A percentile compares a stretch with the other conserved stretches of the same genome.
Conservation (phyloP, 495 filamentous ascomycete species). For the Pyrenopolyporus hunteri region DNA sequence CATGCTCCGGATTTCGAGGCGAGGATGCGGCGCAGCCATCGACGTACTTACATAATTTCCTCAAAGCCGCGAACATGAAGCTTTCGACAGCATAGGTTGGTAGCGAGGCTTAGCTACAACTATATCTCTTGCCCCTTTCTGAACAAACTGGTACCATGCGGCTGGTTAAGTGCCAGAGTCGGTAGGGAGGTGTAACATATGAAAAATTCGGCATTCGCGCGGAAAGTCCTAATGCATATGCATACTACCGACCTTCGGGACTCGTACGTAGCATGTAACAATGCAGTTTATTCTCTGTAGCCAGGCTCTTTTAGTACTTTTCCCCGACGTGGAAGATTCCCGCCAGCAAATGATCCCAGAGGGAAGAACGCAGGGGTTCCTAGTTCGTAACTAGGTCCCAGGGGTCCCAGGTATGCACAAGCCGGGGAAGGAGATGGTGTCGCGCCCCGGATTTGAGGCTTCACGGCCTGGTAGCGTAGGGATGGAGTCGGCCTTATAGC, state of each 20-base stretch:
- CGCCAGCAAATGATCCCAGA: constrained; percentile 5
- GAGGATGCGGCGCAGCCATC: too few relatives aligned
- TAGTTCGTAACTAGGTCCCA: background rate
- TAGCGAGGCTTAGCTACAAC: background rate
- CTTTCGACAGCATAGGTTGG: too few relatives aligned
- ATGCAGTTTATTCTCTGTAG: constrained; percentile 3
- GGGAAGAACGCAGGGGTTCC: constrained; percentile 7
- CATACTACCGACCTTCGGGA: background rate
- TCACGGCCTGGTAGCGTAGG: constrained; percentile 3
- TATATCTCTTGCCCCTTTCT: background rate
- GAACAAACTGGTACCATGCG: too few relatives aligned
- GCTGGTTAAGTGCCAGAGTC: constrained; percentile 8
- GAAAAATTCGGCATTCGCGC: background rate
- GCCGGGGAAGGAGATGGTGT: constrained; percentile 20
- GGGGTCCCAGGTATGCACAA: background rate
- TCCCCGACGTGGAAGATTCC: constrained; percentile 1
- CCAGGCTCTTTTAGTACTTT: background rate
- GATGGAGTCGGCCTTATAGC: constrained; percentile 7
- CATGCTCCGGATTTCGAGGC: too few relatives aligned
- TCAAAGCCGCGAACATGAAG: too few relatives aligned
- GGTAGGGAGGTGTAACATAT: background rate
- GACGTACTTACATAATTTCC: too few relatives aligned
- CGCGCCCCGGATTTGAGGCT: constrained; percentile 23
- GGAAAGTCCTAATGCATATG: constrained; percentile 2
- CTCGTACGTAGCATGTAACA: constrained; percentile 6